Base-by-base conservation (phyloP, 805 yeast species). In the Yamadazyma philogaea region DNA sequence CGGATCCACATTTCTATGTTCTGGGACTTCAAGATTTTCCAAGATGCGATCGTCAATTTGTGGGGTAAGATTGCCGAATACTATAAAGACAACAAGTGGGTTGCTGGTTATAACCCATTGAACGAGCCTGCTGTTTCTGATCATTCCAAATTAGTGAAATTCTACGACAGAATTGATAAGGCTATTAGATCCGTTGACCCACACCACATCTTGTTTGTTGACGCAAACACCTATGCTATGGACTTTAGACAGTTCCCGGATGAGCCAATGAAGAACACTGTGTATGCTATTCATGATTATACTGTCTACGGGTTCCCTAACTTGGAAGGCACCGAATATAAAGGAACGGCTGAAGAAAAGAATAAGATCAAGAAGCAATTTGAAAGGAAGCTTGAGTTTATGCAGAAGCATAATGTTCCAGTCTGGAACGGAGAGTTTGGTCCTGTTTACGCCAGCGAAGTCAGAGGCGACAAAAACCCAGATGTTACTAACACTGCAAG, bases 381-480 rank as follows among this genome's bases (percentile, higher is more conserved):
- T 50, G 55, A 64, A 31, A 54, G 77, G 37, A 75, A 75, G 53
- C 53, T 74, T 45, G 70, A 71, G 46, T 70, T 62, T 54, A 70
- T 70, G 68, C 50, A 48, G 30, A 47, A 61, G 28, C 51, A 60
- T 45, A 52, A 64, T 11, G 75, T 73, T 7, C 78, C 79, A 2
- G 77, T 74, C 15, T 75, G 79, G 79, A 72, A 73, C 53, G 79
- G 79, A 22, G 76, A 75, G 54, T 72, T 74, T 53, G 77, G 79
- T 26, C 77, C 79, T 7, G 77, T 75, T 27, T 72, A 72, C 51
- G 69, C 75, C 14, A 61, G 73, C 10, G 55, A 63, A 19, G 60
- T 55, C 19, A 59, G 78, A 42, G 76, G 76, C 16, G 76, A 72
- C 49, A 39, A 44, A 1, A 58, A 70, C 42, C 58, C 63, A 5